phyloP scores from a whole-genome alignment of 768 basidiomycete genomes.

The Amyloporia xantha region DNA sequence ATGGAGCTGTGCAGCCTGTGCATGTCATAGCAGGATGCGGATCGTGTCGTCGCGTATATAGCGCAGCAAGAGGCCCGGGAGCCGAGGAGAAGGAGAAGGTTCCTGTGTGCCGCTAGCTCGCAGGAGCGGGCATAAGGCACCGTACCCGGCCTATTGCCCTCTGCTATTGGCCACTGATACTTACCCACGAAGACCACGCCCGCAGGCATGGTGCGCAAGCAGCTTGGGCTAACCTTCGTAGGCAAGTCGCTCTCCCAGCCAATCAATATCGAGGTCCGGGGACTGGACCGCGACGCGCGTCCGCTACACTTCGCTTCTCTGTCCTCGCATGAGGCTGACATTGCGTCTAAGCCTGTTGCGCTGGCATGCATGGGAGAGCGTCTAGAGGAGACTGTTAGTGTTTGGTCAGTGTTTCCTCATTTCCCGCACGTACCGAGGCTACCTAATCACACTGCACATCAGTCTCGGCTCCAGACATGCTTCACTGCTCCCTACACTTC shows the following conservation, averaged over 20 bases:
- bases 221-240: background rate
- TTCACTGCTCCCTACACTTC: no score
- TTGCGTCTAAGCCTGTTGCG: background rate
- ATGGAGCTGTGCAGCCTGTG: conserved; percentile 30
- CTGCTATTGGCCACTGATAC: background rate
- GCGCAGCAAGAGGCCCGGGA: conserved; percentile 13
- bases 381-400: background rate
- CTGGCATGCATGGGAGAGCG: background rate
- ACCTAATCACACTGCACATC: no score
- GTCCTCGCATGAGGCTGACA: background rate
- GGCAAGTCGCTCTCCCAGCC: conserved; percentile 27
- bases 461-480: no score
- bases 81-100: conserved; percentile 23
- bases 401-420: no score
- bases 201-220: conserved; percentile 5
- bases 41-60: conserved; percentile 25
- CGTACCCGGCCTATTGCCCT: no score
- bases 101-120: conserved; percentile 26
- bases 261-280: conserved; percentile 29
- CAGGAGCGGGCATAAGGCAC: conserved; percentile 32
- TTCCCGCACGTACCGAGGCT: no score
- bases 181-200: no score
- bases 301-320: background rate
- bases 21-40: conserved; percentile 26
- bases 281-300: conserved; percentile 24